Evolutionary conservation across 805 yeast species (phyloP), one percentile per base, ranked within the genome.

Genomic region (Lipomyces japonicus): DNA sequence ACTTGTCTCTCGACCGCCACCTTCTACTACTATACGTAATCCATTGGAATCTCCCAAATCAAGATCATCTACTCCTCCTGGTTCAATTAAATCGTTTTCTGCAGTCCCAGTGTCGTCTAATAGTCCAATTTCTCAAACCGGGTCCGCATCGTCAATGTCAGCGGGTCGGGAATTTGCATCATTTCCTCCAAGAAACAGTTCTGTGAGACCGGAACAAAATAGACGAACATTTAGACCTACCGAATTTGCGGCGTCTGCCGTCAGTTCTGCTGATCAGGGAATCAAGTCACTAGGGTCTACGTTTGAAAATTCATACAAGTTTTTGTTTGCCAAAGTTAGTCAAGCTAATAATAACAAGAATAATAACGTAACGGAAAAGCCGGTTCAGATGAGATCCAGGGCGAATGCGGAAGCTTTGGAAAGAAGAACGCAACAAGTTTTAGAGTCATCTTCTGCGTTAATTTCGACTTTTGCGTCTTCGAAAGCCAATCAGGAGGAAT

Each of bases 271-370:
- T 5, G 65, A 63, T 41, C 61, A 61, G 30, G 60, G 65, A 28
- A 44, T 67, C 23, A 63, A 63, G 45, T 61, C 68, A 16, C 42
- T 66, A 21, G 66, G 69, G 21, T 61, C 64, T 2, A 65, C 71
- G 3, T 60, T 69, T 18, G 68, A 65, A n/a, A 63, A 46, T 44
- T 62, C 68, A 3, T 67, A 66, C 51, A 56, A 63, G 38, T 66
- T 60, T 42, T 49, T 66, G 22, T 51, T 66, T 46, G 64, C 53
- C 10, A 34, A 34, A 6, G 47, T 39, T 10, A 30, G 41, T n/a
- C 24, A 22, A 14, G 30, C 26, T 7, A 23, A 6, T 18, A 5
- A 37, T 2, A 14, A 39, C 10, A 26, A 32, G n/a, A n/a, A n/a
- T n/a, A n/a, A n/a, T n/a, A 34, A 14, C n/a, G 37, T 34, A 6